A percentile compares a stretch with the other conserved stretches of the same genome.
Conservation (phyloP, 2,329 filamentous ascomycete genomes). For the Trichoderma brevicompactum region DNA sequence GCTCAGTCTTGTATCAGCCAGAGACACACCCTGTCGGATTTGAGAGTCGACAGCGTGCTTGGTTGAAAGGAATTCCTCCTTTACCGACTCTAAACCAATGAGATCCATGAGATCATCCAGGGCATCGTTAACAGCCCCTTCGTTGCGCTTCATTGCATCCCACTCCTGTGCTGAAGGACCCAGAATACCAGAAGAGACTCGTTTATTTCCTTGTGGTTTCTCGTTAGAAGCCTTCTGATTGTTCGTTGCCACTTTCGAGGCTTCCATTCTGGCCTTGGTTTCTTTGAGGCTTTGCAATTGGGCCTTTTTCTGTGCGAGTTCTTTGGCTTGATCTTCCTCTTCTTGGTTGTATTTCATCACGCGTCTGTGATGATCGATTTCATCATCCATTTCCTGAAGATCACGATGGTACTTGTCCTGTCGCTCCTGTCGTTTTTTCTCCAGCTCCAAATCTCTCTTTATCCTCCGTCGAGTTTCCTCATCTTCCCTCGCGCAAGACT, state of each 20-base stretch:
- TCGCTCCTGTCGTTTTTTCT: constrained; percentile 50
- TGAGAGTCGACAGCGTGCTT: constrained; percentile 66
- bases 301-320: constrained; percentile 50
- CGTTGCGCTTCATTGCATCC: constrained; percentile 61
- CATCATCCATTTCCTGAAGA: constrained; percentile 57
- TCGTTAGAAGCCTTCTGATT: constrained; percentile 23
- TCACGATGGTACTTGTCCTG: constrained; percentile 51
- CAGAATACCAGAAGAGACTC: not conserved
- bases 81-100: constrained; percentile 73
- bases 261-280: constrained; percentile 33
- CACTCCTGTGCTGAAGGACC: constrained; percentile 57
- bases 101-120: constrained; percentile 70
- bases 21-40: constrained; percentile 59
- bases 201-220: not conserved
- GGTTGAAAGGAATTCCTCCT: constrained; percentile 63
- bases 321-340: constrained; percentile 48
- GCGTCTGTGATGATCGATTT: constrained; percentile 55
- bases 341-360: constrained; percentile 50
- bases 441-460: constrained; percentile 55
- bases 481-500: constrained; percentile 57
- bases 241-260: constrained; percentile 20
- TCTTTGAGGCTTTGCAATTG: constrained; percentile 52
- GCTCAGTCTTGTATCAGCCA: constrained; percentile 64
- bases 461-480: constrained; percentile 48
- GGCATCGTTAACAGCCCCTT: constrained; percentile 54